Conservation (phyloP, 192 early-diverging fungal species). For the Coemansia sp. region DNA sequence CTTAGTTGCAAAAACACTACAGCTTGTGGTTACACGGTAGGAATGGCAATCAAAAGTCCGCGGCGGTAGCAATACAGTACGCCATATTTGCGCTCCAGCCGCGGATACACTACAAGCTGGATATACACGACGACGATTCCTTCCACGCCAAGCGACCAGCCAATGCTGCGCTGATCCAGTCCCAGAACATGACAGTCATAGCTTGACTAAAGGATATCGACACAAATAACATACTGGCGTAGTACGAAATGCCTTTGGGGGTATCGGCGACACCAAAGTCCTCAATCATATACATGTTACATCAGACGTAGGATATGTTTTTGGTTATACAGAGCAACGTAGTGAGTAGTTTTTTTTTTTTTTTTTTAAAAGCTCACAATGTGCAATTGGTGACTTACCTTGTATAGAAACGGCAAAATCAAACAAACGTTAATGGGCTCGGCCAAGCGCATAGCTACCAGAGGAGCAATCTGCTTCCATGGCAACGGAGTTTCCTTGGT, state of each 20-base stretch:
- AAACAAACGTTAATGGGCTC: constrained; percentile 79
- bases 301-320: background rate
- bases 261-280: constrained; percentile 5
- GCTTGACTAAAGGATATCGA: constrained; percentile 56
- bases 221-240: constrained; percentile 58
- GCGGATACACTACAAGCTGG: constrained; percentile 59
- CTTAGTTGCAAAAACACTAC: no score
- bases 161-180: constrained; percentile 51
- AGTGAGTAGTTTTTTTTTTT: no score
- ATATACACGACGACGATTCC: constrained; percentile 48
- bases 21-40: constrained; percentile 9
- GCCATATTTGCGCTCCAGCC: constrained; percentile 46
- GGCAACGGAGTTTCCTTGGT: constrained; percentile 53
- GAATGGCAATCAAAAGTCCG: constrained; percentile 17
- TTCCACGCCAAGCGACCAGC: constrained; percentile 49
- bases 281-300: background rate
- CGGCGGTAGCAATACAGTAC: constrained; percentile 43
- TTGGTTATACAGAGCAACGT: background rate
- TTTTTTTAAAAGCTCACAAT: background rate
- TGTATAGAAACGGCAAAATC: constrained; percentile 62
- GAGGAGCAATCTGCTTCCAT: constrained; percentile 30
- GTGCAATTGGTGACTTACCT: constrained; percentile 5
- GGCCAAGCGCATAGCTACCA: constrained; percentile 49
- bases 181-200: constrained; percentile 63
- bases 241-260: constrained; percentile 63